phyloP scores from a whole-genome alignment of 2,329 filamentous ascomycete species.

The Aspergillus piperis region DNA sequence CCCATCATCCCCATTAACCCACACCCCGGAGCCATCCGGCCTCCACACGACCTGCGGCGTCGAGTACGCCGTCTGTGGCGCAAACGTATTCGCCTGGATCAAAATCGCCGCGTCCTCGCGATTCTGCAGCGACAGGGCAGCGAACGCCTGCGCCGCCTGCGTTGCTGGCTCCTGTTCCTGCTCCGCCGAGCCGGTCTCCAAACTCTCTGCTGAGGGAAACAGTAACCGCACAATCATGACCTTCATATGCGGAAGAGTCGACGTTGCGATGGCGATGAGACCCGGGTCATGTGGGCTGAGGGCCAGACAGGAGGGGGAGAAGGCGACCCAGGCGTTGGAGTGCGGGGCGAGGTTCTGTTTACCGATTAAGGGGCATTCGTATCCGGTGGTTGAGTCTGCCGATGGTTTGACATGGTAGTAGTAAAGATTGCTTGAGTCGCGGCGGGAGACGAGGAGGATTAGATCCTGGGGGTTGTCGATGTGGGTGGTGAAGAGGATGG shows the following conservation, averaged over 20 bases:
- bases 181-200: slow-evolving; percentile 10
- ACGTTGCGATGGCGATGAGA: slow-evolving; percentile 62
- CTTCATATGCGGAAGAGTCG: slow-evolving; percentile 63
- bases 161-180: slow-evolving; percentile 35
- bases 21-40: slow-evolving; percentile 62
- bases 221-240: slow-evolving; percentile 60
- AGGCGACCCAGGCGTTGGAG: slow-evolving; percentile 65
- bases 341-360: slow-evolving; percentile 63
- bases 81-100: slow-evolving; percentile 60
- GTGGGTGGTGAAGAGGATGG: slow-evolving; percentile 55
- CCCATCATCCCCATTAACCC: slow-evolving; percentile 67
- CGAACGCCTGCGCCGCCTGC: slow-evolving; percentile 56
- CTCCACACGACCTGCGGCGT: slow-evolving; percentile 64
- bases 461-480: slow-evolving; percentile 47
- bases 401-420: slow-evolving; percentile 49
- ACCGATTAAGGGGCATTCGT: slow-evolving; percentile 49
- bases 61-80: slow-evolving; percentile 65
- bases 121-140: slow-evolving; percentile 54
- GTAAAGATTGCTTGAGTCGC: slow-evolving; percentile 61
- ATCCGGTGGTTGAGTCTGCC: not conserved
- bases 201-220: slow-evolving; percentile 43
- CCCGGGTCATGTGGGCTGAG: slow-evolving; percentile 57
- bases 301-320: slow-evolving; percentile 61
- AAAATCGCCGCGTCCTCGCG: slow-evolving; percentile 62
- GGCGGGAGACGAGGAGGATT: slow-evolving; percentile 56